phyloP scores from a whole-genome alignment of 768 basidiomycete genomes.

The Cystofilobasidium bisporidii region DNA sequence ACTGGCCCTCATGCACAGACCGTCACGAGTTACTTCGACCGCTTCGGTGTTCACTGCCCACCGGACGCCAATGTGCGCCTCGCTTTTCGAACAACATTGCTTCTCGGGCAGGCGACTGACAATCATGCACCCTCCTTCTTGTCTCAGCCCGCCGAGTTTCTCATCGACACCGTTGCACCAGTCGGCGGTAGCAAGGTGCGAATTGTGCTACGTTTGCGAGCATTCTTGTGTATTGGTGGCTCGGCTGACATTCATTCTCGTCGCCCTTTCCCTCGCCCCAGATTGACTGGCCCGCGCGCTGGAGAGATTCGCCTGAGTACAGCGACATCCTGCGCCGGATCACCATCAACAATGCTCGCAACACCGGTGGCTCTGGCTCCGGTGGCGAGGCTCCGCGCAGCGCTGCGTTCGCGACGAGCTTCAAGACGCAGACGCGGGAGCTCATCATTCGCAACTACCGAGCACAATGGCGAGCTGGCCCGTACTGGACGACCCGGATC shows the following conservation, averaged over 20 bases:
- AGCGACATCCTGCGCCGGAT: not conserved
- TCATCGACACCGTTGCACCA: slow-evolving; percentile 11
- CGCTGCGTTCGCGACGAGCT: not conserved
- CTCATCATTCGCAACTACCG: not conserved
- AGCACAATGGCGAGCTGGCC: not conserved
- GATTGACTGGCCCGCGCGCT: slow-evolving; percentile 24
- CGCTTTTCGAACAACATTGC: too few species aligned
- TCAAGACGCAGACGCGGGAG: not conserved
- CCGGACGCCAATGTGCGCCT: not conserved
- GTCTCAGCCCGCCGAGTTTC: not conserved
- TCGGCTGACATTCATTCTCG: too few species aligned
- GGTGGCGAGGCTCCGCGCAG: not conserved
- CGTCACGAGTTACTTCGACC: not conserved
- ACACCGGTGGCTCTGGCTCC: not conserved
- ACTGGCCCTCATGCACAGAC: slow-evolving; percentile 9
- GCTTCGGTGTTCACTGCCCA: not conserved
- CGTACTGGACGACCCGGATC: not conserved
- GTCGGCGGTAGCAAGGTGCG: slow-evolving; percentile 13
- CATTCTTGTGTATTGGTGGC: too few species aligned
- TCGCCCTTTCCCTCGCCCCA: not conserved
- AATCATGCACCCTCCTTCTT: too few species aligned
- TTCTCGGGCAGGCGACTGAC: too few species aligned
- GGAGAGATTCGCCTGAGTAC: slow-evolving; percentile 5
- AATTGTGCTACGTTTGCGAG: too few species aligned
- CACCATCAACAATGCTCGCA: not conserved